Base-by-base conservation (phyloP, 2,329 filamentous ascomycete genomes). In the Cryphonectria naterciae region DNA sequence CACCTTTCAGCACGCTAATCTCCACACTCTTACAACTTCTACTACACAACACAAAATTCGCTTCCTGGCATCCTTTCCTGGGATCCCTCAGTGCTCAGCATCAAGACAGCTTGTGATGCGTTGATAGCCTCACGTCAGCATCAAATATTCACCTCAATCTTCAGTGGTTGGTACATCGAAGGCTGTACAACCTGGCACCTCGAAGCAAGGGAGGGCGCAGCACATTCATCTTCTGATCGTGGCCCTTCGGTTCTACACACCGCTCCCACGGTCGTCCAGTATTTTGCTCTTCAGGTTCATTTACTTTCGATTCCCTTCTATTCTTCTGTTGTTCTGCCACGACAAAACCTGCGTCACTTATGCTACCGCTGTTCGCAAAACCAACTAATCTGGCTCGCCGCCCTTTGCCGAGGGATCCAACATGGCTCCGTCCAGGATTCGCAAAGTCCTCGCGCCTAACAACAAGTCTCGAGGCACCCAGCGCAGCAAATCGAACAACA, bases 401-500 rank as follows among this genome's bases (percentile, higher is more conserved):
- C 5, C 17, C 32, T 39, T 41, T 39, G 2, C 5, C 35, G n/a
- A 67, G 11, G n/a, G 2, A 6, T 19, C 25, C 56, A 52, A 17
- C 17, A 70, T 70, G 68, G 32, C 64, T 3, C 64, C 64, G 22
- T 65, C n/a, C 4, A 22, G 56, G 32, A 35, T 67, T 22, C 32
- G 41, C 22, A 43, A 19, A 46, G 37, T 25, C 6, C 37, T 43
- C 4, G 22, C 17, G 35, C n/a, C 39, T 1, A 28, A 28, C 7
- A 17, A 63, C 4, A 41, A 39, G 2, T 22, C 54, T 7, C 3
- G 15, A 2, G 2, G 2, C 3, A 15, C 35, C 11, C 32, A 49
- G 7, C 17, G 13, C 13, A 22, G 13, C 43, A 11, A 10, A 6
- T 25, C 35, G 15, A 19, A 35, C 13, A 32, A 8, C 8, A 60